Percentiles rank a stretch among this genome's conserved stretches.
Conservation (phyloP, 176 grass and related monocot genomes). For the Rhynchospora breviuscula region DNA sequence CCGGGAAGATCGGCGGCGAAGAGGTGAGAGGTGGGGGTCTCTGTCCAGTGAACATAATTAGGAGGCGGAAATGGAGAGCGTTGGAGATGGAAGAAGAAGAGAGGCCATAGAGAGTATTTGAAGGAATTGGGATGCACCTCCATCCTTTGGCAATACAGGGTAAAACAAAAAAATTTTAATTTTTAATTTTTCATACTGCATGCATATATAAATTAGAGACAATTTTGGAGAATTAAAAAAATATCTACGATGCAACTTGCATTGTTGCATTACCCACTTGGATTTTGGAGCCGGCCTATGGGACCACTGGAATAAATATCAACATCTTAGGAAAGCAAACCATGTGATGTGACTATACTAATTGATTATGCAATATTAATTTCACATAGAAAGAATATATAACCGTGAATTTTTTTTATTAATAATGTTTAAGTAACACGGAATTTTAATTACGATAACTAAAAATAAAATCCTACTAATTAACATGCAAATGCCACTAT, state of each 20-base stretch:
- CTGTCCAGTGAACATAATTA: conserved; percentile 58
- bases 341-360: not conserved
- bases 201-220: not conserved
- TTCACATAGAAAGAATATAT: no score
- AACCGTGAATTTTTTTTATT: no score
- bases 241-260: conserved; percentile 1
- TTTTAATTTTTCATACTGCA: not conserved
- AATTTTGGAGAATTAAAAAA: not conserved
- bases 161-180: not conserved
- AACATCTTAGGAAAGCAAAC: not conserved
- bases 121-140: conserved; percentile 19
- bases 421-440: no score
- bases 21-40: conserved; percentile 60
- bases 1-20: conserved; percentile 58
- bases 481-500: no score
- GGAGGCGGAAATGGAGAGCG: not conserved
- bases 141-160: not conserved
- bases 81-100: conserved; percentile 21
- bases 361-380: not conserved
- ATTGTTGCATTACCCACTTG: not conserved
- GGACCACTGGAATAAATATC: not conserved
- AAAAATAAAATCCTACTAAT: no score
- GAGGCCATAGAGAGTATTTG: conserved; percentile 23
- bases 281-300: no score
- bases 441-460: no score